phyloP scores from a whole-genome alignment of 768 basidiomycete species.

The Pilatotrama ljubarskyi region DNA sequence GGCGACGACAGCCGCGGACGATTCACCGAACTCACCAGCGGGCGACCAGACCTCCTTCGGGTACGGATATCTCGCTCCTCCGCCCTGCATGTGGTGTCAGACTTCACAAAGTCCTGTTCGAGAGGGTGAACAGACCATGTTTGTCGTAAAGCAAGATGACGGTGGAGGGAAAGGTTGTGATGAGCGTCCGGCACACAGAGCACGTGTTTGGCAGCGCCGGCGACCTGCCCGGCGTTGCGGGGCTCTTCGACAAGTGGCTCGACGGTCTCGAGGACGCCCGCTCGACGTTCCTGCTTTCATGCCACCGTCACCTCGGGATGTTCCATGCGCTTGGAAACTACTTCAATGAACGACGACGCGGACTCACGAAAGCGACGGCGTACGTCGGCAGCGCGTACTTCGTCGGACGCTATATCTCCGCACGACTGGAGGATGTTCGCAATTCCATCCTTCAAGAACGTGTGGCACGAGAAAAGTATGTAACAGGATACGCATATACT shows the following conservation, averaged over 20 bases:
- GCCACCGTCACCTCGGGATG: conserved; percentile 37
- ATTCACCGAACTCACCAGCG: conserved; percentile 53
- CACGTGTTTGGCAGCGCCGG: conserved; percentile 30
- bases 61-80: conserved; percentile 86
- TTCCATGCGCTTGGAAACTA: conserved; percentile 45
- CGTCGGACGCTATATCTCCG: conserved; percentile 56
- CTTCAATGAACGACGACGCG: conserved; percentile 47
- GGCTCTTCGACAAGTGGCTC: conserved; percentile 1
- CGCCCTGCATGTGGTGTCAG: conserved; percentile 53
- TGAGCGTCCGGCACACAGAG: conserved; percentile 11
- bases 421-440: conserved; percentile 66
- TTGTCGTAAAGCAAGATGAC: conserved; percentile 15
- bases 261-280: conserved; percentile 7
- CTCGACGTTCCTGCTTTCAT: conserved; percentile 16
- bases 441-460: conserved; percentile 59
- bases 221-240: conserved; percentile 9
- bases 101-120: neutral
- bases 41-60: conserved; percentile 96
- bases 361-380: conserved; percentile 49
- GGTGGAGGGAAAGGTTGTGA: conserved; percentile 19
- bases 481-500: conserved; percentile 20
- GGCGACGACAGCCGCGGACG: neutral
- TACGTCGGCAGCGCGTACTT: conserved; percentile 65
- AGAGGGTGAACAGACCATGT: conserved; percentile 19
- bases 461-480: conserved; percentile 70